Conservation (phyloP, 805 yeast species). For the Candida boleticola region DNA sequence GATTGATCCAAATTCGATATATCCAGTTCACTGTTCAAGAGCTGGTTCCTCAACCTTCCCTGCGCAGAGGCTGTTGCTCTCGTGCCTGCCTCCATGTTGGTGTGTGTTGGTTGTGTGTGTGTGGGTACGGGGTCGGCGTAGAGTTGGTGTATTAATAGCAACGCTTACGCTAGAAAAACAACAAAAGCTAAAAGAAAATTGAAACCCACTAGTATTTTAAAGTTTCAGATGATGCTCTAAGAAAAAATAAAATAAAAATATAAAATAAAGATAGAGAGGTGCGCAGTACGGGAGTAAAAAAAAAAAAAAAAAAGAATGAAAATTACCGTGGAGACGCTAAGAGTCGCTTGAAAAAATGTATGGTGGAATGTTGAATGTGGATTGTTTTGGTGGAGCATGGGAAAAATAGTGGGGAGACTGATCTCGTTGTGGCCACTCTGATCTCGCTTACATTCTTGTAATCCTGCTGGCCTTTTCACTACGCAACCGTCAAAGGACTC, state of each 20-base stretch:
- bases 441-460: too few species aligned
- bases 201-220: not conserved
- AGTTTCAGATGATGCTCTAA: not conserved
- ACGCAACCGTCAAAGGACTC: too few species aligned
- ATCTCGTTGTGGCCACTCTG: too few species aligned
- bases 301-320: too few species aligned
- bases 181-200: not conserved
- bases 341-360: too few species aligned
- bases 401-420: too few species aligned
- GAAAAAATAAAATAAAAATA: not conserved
- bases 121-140: not conserved
- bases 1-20: conserved; percentile 11
- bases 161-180: not conserved
- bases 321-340: too few species aligned
- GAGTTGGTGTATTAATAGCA: not conserved
- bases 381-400: too few species aligned
- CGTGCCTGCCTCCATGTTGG: conserved; percentile 23
- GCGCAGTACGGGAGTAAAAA: not conserved
- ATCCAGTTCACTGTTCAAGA: conserved; percentile 29
- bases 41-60: conserved; percentile 32
- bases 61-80: conserved; percentile 13
- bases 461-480: too few species aligned
- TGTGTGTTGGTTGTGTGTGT: not conserved
- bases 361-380: too few species aligned
- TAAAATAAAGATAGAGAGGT: not conserved